Conservation (phyloP, 352 stramenopile genomes). For the Globisporangium splendens region DNA sequence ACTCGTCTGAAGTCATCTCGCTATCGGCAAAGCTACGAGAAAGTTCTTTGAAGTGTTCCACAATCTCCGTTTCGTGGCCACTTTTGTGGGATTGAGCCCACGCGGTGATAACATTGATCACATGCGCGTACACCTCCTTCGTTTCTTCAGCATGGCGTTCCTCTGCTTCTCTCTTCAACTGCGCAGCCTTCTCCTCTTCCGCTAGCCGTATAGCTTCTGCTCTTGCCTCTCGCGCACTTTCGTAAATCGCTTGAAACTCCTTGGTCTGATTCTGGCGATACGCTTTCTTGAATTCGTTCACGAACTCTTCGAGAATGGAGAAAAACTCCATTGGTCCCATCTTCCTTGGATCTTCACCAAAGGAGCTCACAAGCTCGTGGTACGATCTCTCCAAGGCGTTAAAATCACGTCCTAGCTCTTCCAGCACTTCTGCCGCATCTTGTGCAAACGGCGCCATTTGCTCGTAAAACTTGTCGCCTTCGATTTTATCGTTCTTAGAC, state of each 20-base stretch:
- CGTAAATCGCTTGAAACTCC: conserved; percentile 77
- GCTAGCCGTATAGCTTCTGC: conserved; percentile 35
- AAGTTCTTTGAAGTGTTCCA: conserved; percentile 61
- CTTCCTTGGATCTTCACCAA: conserved; percentile 80
- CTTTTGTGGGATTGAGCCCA: conserved; percentile 57
- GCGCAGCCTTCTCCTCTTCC: conserved; percentile 44
- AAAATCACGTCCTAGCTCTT: conserved; percentile 79
- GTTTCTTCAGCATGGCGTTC: conserved; percentile 56
- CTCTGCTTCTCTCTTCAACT: conserved; percentile 45
- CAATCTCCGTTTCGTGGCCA: conserved; percentile 37
- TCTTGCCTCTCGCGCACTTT: conserved; percentile 47
- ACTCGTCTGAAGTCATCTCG: conserved; percentile 69
- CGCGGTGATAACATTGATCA: conserved; percentile 57
- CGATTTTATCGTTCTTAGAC: conserved; percentile 71
- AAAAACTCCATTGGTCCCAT: conserved; percentile 84
- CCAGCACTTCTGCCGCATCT: conserved; percentile 76
- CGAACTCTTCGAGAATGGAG: conserved; percentile 77
- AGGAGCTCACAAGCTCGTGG: conserved; percentile 76
- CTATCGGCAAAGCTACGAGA: conserved; percentile 59
- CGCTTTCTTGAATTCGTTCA: conserved; percentile 85
- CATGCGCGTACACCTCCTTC: conserved; percentile 57
- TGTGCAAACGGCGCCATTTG: conserved; percentile 78
- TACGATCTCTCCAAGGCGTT: conserved; percentile 67
- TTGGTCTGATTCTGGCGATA: conserved; percentile 88
- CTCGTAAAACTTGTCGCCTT: conserved; percentile 76